phyloP scores from a whole-genome alignment of 306 rosid genomes.

The Geum urbanum region DNA sequence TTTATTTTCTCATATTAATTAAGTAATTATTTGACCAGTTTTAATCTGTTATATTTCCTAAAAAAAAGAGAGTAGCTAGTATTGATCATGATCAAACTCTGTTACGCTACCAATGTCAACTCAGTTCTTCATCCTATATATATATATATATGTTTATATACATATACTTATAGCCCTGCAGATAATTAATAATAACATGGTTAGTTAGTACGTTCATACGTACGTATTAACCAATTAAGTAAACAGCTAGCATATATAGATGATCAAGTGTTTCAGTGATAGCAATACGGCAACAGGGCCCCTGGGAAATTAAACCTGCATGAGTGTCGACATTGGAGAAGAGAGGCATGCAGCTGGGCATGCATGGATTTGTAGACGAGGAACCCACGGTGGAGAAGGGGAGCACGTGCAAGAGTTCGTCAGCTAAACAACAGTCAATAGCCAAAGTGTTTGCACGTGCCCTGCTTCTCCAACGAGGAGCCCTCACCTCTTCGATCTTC shows the following conservation, averaged over 20 bases:
- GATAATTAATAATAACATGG: too few relatives aligned
- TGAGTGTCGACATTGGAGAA: not conserved
- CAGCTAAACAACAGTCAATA: conserved; percentile 9
- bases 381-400: conserved; percentile 80
- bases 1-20: too few relatives aligned
- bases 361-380: conserved; percentile 27
- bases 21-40: too few relatives aligned
- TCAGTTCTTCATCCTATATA: too few relatives aligned
- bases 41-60: too few relatives aligned
- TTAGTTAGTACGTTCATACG: too few relatives aligned
- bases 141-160: too few relatives aligned
- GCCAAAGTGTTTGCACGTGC: conserved; percentile 73
- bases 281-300: not conserved
- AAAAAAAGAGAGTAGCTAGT: too few relatives aligned
- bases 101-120: too few relatives aligned
- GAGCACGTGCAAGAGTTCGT: conserved; percentile 71
- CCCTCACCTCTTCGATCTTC: conserved; percentile 32
- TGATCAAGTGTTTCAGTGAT: not conserved
- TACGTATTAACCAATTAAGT: too few relatives aligned
- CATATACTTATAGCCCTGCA: too few relatives aligned
- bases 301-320: not conserved
- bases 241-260: not conserved
- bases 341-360: not conserved
- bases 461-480: conserved; percentile 99
- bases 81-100: too few relatives aligned